Percentiles rank a stretch among this genome's conserved stretches.
Conservation (phyloP, 2,329 filamentous ascomycete genomes). For the Penicillium oxalicum region DNA sequence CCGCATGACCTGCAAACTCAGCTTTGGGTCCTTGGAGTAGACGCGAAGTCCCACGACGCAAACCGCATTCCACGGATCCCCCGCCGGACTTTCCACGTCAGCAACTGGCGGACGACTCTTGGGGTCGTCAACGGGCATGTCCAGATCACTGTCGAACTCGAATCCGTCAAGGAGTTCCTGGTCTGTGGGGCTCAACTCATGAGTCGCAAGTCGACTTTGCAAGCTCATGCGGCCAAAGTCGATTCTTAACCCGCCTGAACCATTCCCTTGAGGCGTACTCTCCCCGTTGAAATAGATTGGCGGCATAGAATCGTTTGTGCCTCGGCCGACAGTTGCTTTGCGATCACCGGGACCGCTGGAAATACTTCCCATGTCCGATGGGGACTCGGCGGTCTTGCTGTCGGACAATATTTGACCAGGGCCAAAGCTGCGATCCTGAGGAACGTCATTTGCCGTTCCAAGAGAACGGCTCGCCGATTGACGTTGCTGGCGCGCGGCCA, state of each 20-base stretch:
- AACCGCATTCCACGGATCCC: slow-evolving; percentile 54
- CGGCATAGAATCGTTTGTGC: slow-evolving; percentile 21
- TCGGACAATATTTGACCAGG: slow-evolving; percentile 19
- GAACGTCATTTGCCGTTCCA: slow-evolving; percentile 8
- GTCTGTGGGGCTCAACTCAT: slow-evolving; percentile 23
- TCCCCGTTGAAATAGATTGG: slow-evolving; percentile 25
- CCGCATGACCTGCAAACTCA: slow-evolving; percentile 50
- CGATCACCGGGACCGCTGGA: slow-evolving; percentile 16
- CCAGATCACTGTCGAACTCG: slow-evolving; percentile 40
- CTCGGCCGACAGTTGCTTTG: slow-evolving; percentile 7
- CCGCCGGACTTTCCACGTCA: slow-evolving; percentile 6
- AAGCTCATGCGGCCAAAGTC: slow-evolving; percentile 22
- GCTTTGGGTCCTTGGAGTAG: slow-evolving; percentile 47
- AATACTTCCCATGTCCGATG: slow-evolving; percentile 19
- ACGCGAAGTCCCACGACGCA: slow-evolving; percentile 56
- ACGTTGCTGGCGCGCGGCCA: slow-evolving; percentile 26
- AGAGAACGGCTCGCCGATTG: slow-evolving; percentile 24
- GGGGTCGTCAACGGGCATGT: slow-evolving; percentile 32
- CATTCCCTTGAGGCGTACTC: slow-evolving; percentile 12
- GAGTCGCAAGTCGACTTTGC: slow-evolving; percentile 20
- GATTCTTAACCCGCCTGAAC: slow-evolving; percentile 6
- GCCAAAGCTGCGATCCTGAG: slow-evolving; percentile 2
- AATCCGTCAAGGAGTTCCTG: slow-evolving; percentile 35
- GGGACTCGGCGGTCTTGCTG: slow-evolving; percentile 22
- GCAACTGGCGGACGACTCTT: slow-evolving; percentile 6